Base-by-base conservation (phyloP, 208 protist genomes). In the Trypanosoma cruzi region DNA sequence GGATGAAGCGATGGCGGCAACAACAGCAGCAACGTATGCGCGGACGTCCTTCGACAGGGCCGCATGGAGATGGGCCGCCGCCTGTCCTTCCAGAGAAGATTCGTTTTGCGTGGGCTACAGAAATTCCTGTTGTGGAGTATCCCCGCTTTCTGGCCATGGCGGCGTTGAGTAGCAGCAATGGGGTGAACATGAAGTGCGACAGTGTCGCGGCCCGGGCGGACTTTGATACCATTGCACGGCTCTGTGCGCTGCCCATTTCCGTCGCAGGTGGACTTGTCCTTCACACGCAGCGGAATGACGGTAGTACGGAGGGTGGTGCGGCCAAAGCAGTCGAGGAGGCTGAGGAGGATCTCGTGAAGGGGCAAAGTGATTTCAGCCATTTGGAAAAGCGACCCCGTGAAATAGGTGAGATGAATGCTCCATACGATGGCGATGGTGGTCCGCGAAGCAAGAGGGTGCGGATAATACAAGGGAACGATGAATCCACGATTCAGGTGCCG, bases 91-190 rank as follows among this genome's bases (percentile, higher is more conserved):
- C 85, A 4, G 78, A 78, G 34, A 92, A 94, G 66, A 52, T 94
- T 7, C 71, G 67, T 28, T 86, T 92, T 67, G 85, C 89, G n/a
- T 86, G 86, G 63, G 68, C 71, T 20, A 73, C 78, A 14, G 84
- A 80, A 42, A 82, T 94, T 44, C 86, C 89, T 44, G 79, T 94
- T 4, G 75, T 92, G 26, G 77, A 87, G 34, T 89, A 88, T 66
- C 64, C 74, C 11, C 73, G 77, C 11, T 71, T 94, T 24, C 72
- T 94, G 46, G 28, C 66, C 4, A 54, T 84, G 42, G 67, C 80
- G 24, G 46, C 76, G 37, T 68, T 92, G 22, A 18, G 46, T 36
- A 40, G 10, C 20, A 46, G 61, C 24, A 26, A 55, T 54, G 28
- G 49, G 16, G 49, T n/a, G n/a, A n/a, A n/a, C n/a, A n/a, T n/a